Evolutionary conservation across 176 grass and related monocot species (phyloP).

Genomic region (Zoysia japonica): DNA sequence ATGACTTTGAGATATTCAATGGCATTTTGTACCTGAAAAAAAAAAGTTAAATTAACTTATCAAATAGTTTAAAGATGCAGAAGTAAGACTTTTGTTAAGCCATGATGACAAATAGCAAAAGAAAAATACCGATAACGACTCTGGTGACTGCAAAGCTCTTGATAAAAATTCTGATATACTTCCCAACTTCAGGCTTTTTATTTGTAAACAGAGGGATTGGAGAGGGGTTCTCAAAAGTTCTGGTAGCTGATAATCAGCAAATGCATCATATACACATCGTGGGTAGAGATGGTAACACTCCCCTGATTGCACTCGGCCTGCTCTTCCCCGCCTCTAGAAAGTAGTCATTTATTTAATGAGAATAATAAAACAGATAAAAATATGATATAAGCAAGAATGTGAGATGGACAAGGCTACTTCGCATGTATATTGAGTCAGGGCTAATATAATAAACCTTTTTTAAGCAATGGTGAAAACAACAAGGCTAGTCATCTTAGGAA

Average conservation of each 20-base stretch:
- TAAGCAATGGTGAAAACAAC: slow-evolving; percentile 3
- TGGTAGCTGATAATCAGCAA: slow-evolving; percentile 94
- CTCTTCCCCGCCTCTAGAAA: slow-evolving; percentile 94
- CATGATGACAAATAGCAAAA: slow-evolving; percentile 9
- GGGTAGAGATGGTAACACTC: slow-evolving; percentile 99
- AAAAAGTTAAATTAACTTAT: slow-evolving; percentile 29
- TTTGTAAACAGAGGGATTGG: slow-evolving; percentile 98
- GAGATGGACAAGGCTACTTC: slow-evolving; percentile 14
- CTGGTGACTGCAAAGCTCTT: slow-evolving; percentile 95
- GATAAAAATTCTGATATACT: slow-evolving; percentile 96
- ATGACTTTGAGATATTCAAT: slow-evolving; percentile 97
- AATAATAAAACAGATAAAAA: slow-evolving; percentile 21
- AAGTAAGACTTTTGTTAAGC: not conserved
- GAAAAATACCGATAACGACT: slow-evolving; percentile 75
- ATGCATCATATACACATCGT: slow-evolving; percentile 82
- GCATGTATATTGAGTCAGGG: not conserved
- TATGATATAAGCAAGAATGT: slow-evolving; percentile 24
- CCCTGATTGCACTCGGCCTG: slow-evolving; percentile 90
- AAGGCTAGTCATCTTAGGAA: slow-evolving; percentile 6
- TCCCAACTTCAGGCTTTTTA: slow-evolving; percentile 92
- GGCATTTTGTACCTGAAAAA: slow-evolving; percentile 89
- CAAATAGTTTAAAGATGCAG: slow-evolving; percentile 15
- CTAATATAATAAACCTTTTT: not conserved
- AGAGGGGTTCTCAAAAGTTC: slow-evolving; percentile 95
- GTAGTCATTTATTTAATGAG: slow-evolving; percentile 32